These are phyloP conservation scores for Tylopilus vinaceipallidus DNA, from an alignment of 768 basidiomycete species.

Conservation along the genomic window DNA sequence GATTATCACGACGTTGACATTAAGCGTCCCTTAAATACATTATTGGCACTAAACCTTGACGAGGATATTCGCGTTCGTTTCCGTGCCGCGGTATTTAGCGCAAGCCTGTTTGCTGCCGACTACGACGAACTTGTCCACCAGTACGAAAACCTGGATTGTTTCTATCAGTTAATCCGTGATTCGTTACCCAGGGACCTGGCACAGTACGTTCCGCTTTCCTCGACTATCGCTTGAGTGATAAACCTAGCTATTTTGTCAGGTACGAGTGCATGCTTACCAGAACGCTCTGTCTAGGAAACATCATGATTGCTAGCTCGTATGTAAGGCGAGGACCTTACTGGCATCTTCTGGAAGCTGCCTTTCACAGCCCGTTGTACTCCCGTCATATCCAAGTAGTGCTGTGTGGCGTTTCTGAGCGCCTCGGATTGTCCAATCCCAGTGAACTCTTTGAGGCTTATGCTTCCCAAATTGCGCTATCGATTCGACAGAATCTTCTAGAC, in stretches of 20 bases:
- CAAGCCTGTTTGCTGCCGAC: slow-evolving; percentile 52
- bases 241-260: slow-evolving; percentile 38
- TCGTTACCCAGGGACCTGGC: slow-evolving; percentile 44
- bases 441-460: slow-evolving; percentile 78
- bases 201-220: slow-evolving; percentile 40
- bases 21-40: slow-evolving; percentile 42
- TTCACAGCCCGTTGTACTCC: slow-evolving; percentile 29
- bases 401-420: slow-evolving; percentile 54
- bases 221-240: slow-evolving; percentile 7
- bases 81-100: slow-evolving; percentile 60
- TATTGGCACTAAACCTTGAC: slow-evolving; percentile 60
- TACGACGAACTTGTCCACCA: slow-evolving; percentile 29
- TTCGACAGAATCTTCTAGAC: slow-evolving; percentile 49
- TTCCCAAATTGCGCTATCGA: slow-evolving; percentile 68
- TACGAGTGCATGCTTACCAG: slow-evolving; percentile 77
- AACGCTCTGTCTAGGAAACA: slow-evolving; percentile 67
- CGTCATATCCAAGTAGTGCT: slow-evolving; percentile 50
- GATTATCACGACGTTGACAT: slow-evolving; percentile 27
- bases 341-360: slow-evolving; percentile 76
- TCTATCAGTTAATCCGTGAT: slow-evolving; percentile 48
- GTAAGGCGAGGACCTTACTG: slow-evolving; percentile 83
- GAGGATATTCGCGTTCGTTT: slow-evolving; percentile 83
- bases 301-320: slow-evolving; percentile 74
- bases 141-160: slow-evolving; percentile 23
- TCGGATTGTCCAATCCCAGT: slow-evolving; percentile 62